Percentiles rank a stretch among this genome's conserved stretches.
These are phyloP conservation scores for Taiozyma onychis DNA, from an alignment of 1,139 yeast genomes.

Conservation along the genomic window DNA sequence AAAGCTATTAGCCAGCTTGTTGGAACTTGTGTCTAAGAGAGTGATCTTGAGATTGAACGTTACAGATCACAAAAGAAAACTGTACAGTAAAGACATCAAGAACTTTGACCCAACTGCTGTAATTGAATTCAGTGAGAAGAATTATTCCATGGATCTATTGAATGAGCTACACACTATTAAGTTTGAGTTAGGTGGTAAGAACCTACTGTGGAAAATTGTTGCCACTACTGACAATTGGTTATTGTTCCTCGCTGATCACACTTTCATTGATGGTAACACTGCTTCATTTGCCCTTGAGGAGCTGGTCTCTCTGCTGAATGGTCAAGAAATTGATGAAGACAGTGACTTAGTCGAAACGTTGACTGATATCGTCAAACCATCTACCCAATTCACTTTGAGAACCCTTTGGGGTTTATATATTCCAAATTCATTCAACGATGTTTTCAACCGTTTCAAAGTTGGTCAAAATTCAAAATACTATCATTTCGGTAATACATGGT, in stretches of 20 bases:
- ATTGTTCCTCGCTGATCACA: conserved; percentile 1
- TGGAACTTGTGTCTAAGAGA: not conserved
- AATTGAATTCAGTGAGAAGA: not conserved
- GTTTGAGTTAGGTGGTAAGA: not conserved
- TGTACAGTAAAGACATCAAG: not conserved
- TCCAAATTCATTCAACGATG: not conserved
- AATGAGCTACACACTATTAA: not conserved
- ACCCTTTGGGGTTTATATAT: not conserved
- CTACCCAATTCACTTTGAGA: not conserved
- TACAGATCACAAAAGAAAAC: not conserved
- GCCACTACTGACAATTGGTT: not conserved
- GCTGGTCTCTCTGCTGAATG: not conserved
- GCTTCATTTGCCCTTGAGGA: conserved; percentile 1
- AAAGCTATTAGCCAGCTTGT: not conserved
- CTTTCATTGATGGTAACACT: conserved; percentile 1
- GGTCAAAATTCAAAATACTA: not conserved
- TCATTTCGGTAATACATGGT: not conserved
- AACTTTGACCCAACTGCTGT: not conserved
- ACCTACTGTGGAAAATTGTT: conserved; percentile 1
- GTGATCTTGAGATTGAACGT: not conserved
- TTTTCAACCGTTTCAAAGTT: not conserved
- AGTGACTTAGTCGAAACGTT: not conserved
- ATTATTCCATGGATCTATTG: not conserved
- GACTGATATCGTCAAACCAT: not conserved
- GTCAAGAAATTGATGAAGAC: not conserved